A percentile compares a stretch with the other conserved stretches of the same genome.
Evolutionary conservation across 495 filamentous ascomycete species (phyloP).

Genomic region (Aspergillus sclerotioniger): DNA sequence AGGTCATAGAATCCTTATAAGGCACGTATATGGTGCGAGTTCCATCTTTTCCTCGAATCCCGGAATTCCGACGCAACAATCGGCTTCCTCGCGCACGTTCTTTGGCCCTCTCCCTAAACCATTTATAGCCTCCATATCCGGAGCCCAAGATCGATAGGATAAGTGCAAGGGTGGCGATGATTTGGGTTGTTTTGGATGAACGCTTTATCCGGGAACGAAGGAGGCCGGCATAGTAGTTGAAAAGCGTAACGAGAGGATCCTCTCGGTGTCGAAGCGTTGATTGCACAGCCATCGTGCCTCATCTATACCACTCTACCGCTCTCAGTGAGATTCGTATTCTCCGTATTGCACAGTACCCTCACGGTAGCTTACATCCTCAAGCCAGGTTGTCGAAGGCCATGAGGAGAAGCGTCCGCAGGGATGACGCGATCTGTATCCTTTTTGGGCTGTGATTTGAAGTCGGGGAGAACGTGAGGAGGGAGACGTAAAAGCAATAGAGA

Average conservation of each 20-base stretch:
- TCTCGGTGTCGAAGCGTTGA: constrained; percentile 73
- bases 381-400: constrained; percentile 21
- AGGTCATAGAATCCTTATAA: constrained; percentile 74
- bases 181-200: constrained; percentile 65
- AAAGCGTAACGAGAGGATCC: constrained; percentile 67
- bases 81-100: constrained; percentile 78
- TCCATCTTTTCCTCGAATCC: constrained; percentile 88
- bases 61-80: constrained; percentile 87
- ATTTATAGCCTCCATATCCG: constrained; percentile 71
- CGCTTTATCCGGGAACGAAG: constrained; percentile 57
- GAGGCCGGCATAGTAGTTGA: constrained; percentile 63
- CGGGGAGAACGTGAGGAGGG: neutral
- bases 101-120: constrained; percentile 64
- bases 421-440: neutral
- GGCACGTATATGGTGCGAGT: constrained; percentile 92
- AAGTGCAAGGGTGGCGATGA: constrained; percentile 72
- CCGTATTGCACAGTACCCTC: constrained; percentile 7
- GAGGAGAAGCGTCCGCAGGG: constrained; percentile 12
- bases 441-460: neutral
- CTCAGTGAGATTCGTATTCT: neutral
- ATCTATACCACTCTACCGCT: neutral
- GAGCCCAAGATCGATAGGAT: constrained; percentile 70
- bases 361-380: constrained; percentile 19
- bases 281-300: constrained; percentile 71
- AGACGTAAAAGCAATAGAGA: neutral